These are phyloP conservation scores for Diaporthe eres DNA, from an alignment of 2,329 filamentous ascomycete species.

Conservation along the genomic window DNA sequence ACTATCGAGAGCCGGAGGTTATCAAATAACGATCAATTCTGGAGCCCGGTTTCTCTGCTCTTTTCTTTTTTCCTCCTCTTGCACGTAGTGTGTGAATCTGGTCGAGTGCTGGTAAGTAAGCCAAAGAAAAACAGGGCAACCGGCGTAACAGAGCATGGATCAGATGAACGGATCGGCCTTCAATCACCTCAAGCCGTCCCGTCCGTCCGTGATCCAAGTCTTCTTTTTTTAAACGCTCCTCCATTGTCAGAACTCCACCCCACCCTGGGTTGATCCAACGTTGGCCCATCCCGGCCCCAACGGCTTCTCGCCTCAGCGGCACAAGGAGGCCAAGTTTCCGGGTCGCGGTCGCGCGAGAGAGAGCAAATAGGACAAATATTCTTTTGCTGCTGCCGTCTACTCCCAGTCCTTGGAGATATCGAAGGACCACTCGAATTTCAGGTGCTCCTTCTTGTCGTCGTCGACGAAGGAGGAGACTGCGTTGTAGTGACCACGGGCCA, in stretches of 20 bases:
- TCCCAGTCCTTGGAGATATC: constrained; percentile 96
- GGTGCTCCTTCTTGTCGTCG: constrained; percentile 91
- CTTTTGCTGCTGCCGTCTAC: constrained; percentile 54
- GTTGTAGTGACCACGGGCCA: constrained; percentile 91
- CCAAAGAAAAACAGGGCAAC: not conserved
- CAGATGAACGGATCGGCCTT: not conserved
- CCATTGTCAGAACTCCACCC: not conserved
- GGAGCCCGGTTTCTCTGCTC: constrained; percentile 7
- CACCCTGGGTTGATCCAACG: not conserved
- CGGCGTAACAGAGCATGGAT: not conserved
- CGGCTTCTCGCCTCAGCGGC: constrained; percentile 3
- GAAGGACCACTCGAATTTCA: constrained; percentile 96
- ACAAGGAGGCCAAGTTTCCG: not conserved
- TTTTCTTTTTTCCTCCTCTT: not conserved
- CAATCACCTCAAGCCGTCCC: not conserved
- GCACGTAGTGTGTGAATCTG: constrained; percentile 22
- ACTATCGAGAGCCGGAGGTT: not conserved
- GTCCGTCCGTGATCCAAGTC: not conserved
- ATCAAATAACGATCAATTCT: constrained; percentile 35
- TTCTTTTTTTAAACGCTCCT: not conserved
- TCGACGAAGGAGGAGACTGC: constrained; percentile 93
- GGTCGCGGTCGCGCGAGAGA: not conserved
- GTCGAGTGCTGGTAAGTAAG: not conserved
- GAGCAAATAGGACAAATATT: not conserved
- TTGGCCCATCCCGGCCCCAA: not conserved